These are phyloP conservation scores for Croton laevigatus DNA, from an alignment of 441 rosid genomes.

Conservation along the genomic window DNA sequence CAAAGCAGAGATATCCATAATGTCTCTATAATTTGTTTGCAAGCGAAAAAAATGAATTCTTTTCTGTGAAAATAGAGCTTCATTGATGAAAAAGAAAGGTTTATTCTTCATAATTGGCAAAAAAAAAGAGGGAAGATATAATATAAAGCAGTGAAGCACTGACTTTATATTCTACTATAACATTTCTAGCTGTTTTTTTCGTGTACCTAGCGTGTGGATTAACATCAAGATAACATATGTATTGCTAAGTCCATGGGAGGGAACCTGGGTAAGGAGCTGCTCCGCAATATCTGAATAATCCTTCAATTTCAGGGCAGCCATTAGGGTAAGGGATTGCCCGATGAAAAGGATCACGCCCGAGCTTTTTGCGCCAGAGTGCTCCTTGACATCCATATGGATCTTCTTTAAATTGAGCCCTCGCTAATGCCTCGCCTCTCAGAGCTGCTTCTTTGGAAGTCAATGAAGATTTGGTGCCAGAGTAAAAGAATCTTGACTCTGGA, in stretches of 20 bases:
- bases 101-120: not conserved
- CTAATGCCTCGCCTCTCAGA: slow-evolving; percentile 75
- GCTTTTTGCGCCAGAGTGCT: slow-evolving; percentile 71
- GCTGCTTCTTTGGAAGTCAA: slow-evolving; percentile 64
- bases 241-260: slow-evolving; percentile 64
- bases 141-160: slow-evolving; percentile 8
- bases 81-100: not conserved
- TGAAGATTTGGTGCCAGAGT: slow-evolving; percentile 67
- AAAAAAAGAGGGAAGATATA: not conserved
- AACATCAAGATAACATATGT: not conserved
- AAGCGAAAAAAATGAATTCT: too few species aligned
- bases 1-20: too few species aligned
- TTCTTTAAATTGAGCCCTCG: slow-evolving; percentile 68
- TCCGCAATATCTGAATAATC: slow-evolving; percentile 79
- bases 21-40: not conserved
- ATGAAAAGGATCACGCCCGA: slow-evolving; percentile 93
- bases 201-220: slow-evolving; percentile 7
- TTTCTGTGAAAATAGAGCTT: too few species aligned
- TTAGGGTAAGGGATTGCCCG: slow-evolving; percentile 83
- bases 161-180: not conserved
- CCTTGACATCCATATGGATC: slow-evolving; percentile 89
- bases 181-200: slow-evolving; percentile 8
- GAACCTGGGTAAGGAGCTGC: slow-evolving; percentile 60
- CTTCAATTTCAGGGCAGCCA: slow-evolving; percentile 84
- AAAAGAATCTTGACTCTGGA: slow-evolving; percentile 77